Percentiles rank a stretch among this genome's conserved stretches.
These are phyloP conservation scores for Aphanomyces cochlioides DNA, from an alignment of 352 stramenopile species.

Conservation along the genomic window DNA sequence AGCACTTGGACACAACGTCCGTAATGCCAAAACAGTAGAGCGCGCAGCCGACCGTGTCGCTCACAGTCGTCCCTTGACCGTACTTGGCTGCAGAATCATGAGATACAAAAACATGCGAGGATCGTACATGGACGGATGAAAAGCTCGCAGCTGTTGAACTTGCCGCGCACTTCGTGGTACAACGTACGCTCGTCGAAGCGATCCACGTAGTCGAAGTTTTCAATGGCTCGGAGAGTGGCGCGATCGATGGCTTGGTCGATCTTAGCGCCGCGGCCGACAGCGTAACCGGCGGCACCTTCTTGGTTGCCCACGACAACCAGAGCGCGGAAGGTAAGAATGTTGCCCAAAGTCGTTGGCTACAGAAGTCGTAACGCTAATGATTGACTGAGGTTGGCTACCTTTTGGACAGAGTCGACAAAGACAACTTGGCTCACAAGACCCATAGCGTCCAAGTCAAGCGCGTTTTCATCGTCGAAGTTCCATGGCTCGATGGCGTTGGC, in stretches of 20 bases:
- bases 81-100: conserved; percentile 6
- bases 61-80: conserved; percentile 56
- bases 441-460: conserved; percentile 63
- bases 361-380: not conserved
- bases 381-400: conserved; percentile 33
- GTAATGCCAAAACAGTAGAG: conserved; percentile 91
- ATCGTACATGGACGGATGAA: conserved; percentile 63
- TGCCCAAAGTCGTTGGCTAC: conserved; percentile 86
- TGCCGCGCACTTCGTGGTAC: conserved; percentile 89
- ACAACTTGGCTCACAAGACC: conserved; percentile 76
- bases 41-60: conserved; percentile 76
- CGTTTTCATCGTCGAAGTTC: conserved; percentile 53
- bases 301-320: conserved; percentile 93
- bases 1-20: conserved; percentile 88
- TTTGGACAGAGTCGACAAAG: conserved; percentile 81
- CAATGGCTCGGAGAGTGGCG: conserved; percentile 87
- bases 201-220: conserved; percentile 94
- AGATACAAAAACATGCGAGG: not conserved
- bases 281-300: conserved; percentile 90
- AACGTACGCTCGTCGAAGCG: conserved; percentile 89
- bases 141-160: conserved; percentile 94
- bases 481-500: conserved; percentile 66
- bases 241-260: conserved; percentile 85
- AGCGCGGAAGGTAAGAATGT: conserved; percentile 90
- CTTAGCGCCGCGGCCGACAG: conserved; percentile 87